These are phyloP conservation scores for Plantago coronopus DNA, from an alignment of 305 asterid genomes.

Conservation along the genomic window DNA sequence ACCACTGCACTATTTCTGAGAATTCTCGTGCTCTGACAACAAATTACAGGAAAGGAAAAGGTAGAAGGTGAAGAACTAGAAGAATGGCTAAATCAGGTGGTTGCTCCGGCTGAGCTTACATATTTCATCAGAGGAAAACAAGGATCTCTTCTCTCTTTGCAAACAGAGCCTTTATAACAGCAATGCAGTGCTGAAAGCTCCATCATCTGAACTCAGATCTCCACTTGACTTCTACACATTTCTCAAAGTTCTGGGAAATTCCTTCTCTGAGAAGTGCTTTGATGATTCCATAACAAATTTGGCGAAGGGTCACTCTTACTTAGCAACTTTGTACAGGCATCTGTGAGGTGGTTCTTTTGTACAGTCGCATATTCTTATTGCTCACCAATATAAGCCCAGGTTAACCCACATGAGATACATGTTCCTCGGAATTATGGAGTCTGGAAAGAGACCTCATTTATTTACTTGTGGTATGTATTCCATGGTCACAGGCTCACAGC, in stretches of 20 bases:
- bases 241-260: slow-evolving; percentile 9
- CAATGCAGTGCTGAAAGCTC: slow-evolving; percentile 3
- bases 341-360: slow-evolving; percentile 3
- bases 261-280: slow-evolving; percentile 18
- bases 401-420: slow-evolving; percentile 10
- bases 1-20: not conserved
- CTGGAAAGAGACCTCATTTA: not conserved
- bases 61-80: slow-evolving; percentile 96
- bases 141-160: slow-evolving; percentile 68
- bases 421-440: not conserved
- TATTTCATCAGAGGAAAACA: slow-evolving; percentile 73
- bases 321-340: slow-evolving; percentile 32
- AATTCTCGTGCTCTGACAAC: slow-evolving; percentile 14
- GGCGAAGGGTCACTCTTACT: slow-evolving; percentile 16
- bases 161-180: slow-evolving; percentile 42
- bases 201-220: slow-evolving; percentile 11
- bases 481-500: slow-evolving; percentile 2
- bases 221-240: slow-evolving; percentile 6
- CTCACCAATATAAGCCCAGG: slow-evolving; percentile 6
- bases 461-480: not conserved
- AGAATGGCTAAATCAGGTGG: slow-evolving; percentile 82
- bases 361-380: slow-evolving; percentile 11
- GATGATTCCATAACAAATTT: slow-evolving; percentile 11
- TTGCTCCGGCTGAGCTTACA: slow-evolving; percentile 89
- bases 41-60: slow-evolving; percentile 66